phyloP scores from a whole-genome alignment of 345 rosid species.

The Brassica carinata region DNA sequence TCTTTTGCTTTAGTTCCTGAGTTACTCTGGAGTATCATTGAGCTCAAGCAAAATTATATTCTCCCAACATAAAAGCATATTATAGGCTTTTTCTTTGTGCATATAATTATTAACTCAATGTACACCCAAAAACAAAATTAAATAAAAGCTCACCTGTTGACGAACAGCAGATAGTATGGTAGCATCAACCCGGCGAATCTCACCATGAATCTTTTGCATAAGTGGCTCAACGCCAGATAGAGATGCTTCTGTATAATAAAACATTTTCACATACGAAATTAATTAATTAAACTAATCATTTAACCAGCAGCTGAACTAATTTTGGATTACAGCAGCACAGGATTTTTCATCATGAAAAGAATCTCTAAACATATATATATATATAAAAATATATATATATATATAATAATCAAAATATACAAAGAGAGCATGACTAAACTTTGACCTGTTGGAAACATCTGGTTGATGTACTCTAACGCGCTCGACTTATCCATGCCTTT shows the following conservation, averaged over 20 bases:
- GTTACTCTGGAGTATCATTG: constrained; percentile 66
- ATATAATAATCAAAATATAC: neutral
- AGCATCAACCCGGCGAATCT: constrained; percentile 93
- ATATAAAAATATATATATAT: too few species aligned
- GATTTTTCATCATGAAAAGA: neutral
- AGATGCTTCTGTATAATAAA: constrained; percentile 69
- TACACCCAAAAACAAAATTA: too few species aligned
- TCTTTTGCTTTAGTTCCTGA: constrained; percentile 98
- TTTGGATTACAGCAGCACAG: neutral
- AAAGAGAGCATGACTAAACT: neutral
- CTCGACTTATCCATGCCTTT: constrained; percentile 85
- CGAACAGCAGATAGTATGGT: constrained; percentile 94
- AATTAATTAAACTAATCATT: neutral
- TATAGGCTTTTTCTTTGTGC: too few species aligned
- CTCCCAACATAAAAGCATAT: neutral
- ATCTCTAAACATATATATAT: neutral
- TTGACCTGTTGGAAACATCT: constrained; percentile 95
- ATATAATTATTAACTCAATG: too few species aligned
- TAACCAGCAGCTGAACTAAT: neutral
- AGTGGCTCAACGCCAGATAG: constrained; percentile 96
- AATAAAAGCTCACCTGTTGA: constrained; percentile 64
- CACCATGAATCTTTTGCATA: constrained; percentile 94
- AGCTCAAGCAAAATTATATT: constrained; percentile 6
- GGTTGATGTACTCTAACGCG: constrained; percentile 94
- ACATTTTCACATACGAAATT: too few species aligned